phyloP scores from a whole-genome alignment of 2,329 filamentous ascomycete species.

The Colletotrichum sp. region DNA sequence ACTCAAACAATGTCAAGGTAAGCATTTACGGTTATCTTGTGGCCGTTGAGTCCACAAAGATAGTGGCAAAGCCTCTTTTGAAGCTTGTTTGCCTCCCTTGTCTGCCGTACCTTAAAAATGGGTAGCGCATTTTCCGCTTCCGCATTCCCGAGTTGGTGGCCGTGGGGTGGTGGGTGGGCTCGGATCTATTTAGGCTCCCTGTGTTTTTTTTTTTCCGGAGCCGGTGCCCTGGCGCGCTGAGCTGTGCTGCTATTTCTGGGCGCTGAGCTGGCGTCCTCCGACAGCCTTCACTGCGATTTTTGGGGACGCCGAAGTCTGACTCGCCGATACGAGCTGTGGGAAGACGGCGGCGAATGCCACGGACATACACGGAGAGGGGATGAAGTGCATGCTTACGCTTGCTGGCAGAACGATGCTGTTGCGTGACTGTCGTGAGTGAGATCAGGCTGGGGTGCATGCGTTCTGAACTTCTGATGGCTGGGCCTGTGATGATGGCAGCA shows the following conservation, averaged over 20 bases:
- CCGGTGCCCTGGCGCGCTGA: background rate
- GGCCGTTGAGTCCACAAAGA: background rate
- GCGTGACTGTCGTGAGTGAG: background rate
- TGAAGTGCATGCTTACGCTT: background rate
- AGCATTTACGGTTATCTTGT: background rate
- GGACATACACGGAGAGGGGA: background rate
- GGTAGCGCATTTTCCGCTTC: background rate
- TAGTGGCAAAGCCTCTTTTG: background rate
- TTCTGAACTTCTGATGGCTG: background rate
- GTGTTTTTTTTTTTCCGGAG: background rate
- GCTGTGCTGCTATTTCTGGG: background rate
- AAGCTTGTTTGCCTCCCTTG: background rate
- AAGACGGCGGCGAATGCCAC: background rate
- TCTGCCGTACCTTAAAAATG: background rate
- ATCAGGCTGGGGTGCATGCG: background rate
- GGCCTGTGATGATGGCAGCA: background rate
- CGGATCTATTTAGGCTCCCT: background rate
- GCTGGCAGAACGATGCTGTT: background rate
- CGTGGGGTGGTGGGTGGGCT: background rate
- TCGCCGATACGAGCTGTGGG: slow-evolving; percentile 4
- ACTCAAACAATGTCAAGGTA: background rate
- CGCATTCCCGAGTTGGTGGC: background rate
- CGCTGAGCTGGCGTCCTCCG: background rate
- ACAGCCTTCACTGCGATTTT: background rate
- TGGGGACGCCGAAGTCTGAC: background rate